Evolutionary conservation across 163 green algal species (phyloP).

Genomic region (Chlorella variabilis): DNA sequence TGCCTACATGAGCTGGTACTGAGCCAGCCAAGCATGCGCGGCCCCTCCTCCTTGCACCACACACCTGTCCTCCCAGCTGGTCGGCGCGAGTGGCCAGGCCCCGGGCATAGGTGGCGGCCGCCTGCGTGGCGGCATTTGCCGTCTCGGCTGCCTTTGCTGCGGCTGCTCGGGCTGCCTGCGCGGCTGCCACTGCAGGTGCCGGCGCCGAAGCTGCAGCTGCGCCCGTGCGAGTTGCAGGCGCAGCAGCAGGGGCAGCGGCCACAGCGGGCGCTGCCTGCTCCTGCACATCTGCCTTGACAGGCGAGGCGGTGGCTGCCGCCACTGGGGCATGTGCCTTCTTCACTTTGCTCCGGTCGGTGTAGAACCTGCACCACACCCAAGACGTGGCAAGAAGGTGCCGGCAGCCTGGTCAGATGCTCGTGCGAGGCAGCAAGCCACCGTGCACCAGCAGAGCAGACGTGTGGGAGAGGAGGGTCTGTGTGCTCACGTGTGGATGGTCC

Average conservation of each 20-base stretch:
- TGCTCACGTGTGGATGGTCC: slow-evolving; percentile 14
- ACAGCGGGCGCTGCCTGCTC: neutral
- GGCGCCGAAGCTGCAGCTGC: neutral
- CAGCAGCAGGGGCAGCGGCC: neutral
- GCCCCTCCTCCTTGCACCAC: too few relatives aligned
- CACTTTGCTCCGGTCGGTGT: neutral
- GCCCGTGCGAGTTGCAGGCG: neutral
- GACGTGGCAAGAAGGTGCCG: neutral
- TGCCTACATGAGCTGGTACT: too few relatives aligned
- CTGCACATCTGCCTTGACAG: neutral
- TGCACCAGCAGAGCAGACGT: too few relatives aligned
- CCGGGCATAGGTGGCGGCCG: neutral
- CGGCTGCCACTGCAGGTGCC: neutral
- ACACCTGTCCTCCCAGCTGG: neutral
- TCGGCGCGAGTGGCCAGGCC: neutral
- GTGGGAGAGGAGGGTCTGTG: too few relatives aligned
- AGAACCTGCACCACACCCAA: neutral
- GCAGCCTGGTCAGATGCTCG: neutral
- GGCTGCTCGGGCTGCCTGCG: neutral
- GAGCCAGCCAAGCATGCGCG: neutral
- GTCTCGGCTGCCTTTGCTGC: neutral
- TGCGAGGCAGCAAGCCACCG: too few relatives aligned
- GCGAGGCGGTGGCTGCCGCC: neutral
- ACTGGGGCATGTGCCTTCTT: neutral
- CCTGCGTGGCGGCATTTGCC: neutral